Percentiles rank a stretch among this genome's conserved stretches.
These are phyloP conservation scores for Aspergillus coremiiformis DNA, from an alignment of 495 filamentous ascomycete species.

Conservation along the genomic window DNA sequence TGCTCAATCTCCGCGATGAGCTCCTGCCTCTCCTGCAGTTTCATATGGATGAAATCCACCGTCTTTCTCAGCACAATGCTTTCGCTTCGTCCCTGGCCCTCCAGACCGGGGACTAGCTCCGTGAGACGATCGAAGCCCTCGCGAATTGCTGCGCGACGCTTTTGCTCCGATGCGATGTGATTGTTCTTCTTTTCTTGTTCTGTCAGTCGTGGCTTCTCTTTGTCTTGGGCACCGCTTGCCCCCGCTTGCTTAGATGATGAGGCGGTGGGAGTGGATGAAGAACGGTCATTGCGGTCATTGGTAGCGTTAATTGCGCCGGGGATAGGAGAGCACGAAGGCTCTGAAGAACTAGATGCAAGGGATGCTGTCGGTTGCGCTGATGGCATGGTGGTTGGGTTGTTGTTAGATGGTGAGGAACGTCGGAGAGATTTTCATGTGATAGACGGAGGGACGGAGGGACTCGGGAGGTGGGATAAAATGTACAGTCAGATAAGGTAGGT, in stretches of 20 bases:
- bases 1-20: conserved; percentile 57
- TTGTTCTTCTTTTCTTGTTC: conserved; percentile 87
- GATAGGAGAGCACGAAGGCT: conserved; percentile 20
- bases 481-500: not conserved
- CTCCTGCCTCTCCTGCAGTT: conserved; percentile 54
- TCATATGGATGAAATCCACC: conserved; percentile 59
- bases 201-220: conserved; percentile 69
- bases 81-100: conserved; percentile 80
- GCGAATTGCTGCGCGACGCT: conserved; percentile 77
- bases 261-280: conserved; percentile 49
- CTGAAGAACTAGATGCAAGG: conserved; percentile 19
- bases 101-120: conserved; percentile 72
- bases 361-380: conserved; percentile 18
- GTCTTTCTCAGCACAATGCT: conserved; percentile 72
- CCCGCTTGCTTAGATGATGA: conserved; percentile 46
- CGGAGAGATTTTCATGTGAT: conserved; percentile 3
- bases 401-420: not conserved
- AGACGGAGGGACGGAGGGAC: not conserved
- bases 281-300: conserved; percentile 32
- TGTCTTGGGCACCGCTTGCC: conserved; percentile 43
- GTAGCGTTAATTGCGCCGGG: conserved; percentile 15
- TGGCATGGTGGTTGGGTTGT: conserved; percentile 14
- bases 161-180: conserved; percentile 85
- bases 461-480: not conserved
- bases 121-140: conserved; percentile 80